A percentile compares a stretch with the other conserved stretches of the same genome.
Evolutionary conservation across 2,329 filamentous ascomycete species (phyloP).

Genomic region (Fonsecaea pedrosoi): DNA sequence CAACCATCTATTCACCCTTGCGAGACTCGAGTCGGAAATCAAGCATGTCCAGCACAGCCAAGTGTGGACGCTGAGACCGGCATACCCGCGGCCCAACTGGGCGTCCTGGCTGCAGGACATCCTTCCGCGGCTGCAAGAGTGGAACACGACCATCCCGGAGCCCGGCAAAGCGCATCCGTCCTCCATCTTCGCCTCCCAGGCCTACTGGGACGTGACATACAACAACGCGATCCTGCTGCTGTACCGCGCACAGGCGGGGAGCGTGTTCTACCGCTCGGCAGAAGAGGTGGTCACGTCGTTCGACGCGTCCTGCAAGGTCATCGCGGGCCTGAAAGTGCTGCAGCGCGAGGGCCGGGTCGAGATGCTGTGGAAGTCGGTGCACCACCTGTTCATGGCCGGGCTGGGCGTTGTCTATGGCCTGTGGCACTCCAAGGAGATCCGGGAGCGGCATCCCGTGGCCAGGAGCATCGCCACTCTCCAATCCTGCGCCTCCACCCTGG

Average conservation of each 20-base stretch:
- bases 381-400: constrained; percentile 47
- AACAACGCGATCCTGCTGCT: constrained; percentile 45
- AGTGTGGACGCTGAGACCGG: constrained; percentile 39
- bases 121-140: constrained; percentile 43
- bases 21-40: constrained; percentile 47
- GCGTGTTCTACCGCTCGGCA: constrained; percentile 36
- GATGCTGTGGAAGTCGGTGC: constrained; percentile 45
- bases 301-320: constrained; percentile 42
- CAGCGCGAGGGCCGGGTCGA: constrained; percentile 45
- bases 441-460: constrained; percentile 37
- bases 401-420: constrained; percentile 44
- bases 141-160: constrained; percentile 43
- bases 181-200: constrained; percentile 43
- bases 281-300: constrained; percentile 41
- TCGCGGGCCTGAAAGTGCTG: constrained; percentile 43
- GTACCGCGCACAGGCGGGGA: constrained; percentile 43
- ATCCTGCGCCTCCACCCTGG: constrained; percentile 44
- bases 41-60: constrained; percentile 46
- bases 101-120: constrained; percentile 43
- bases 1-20: constrained; percentile 44
- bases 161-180: constrained; percentile 39
- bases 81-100: constrained; percentile 44
- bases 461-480: constrained; percentile 42
- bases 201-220: constrained; percentile 45
- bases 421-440: constrained; percentile 46